phyloP scores from a whole-genome alignment of 1,284 basidiomycete genomes.

The Ustilago cynodontis region DNA sequence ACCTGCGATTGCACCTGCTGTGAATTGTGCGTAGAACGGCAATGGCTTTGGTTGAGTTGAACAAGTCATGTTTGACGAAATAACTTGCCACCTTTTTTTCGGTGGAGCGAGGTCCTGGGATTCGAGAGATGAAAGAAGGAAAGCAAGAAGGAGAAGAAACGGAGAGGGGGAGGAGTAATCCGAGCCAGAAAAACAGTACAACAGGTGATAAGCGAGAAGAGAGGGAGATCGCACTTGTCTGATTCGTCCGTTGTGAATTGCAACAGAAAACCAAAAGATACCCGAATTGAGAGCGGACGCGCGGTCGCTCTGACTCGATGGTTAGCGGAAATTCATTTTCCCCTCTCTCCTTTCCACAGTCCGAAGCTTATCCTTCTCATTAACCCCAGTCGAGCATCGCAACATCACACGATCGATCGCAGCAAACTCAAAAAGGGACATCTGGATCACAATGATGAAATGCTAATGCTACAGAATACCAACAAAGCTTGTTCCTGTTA shows the following conservation, averaged over 20 bases:
- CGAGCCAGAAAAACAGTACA: not conserved
- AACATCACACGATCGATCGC: not conserved
- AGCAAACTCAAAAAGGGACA: too few relatives aligned
- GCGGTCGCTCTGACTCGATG: not conserved
- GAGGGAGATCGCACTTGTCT: not conserved
- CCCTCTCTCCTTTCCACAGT: too few relatives aligned
- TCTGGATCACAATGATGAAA: too few relatives aligned
- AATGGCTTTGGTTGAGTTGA: conserved; percentile 70
- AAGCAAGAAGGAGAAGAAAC: not conserved
- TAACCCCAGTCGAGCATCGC: too few relatives aligned
- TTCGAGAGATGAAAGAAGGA: not conserved
- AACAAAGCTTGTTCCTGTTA: not conserved
- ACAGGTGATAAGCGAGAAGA: not conserved
- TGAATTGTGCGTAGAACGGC: conserved; percentile 87
- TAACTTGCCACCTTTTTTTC: too few relatives aligned
- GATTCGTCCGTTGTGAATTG: not conserved
- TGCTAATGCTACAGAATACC: not conserved
- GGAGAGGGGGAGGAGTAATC: not conserved
- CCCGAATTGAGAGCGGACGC: too few relatives aligned
- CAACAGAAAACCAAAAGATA: not conserved
- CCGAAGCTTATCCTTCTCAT: too few relatives aligned
- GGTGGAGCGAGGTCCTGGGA: too few relatives aligned
- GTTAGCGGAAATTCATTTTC: too few relatives aligned
- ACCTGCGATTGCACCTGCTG: conserved; percentile 88
- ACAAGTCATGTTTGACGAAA: conserved; percentile 23